Evolutionary conservation across 2,329 filamentous ascomycete genomes (phyloP).

Genomic region (Paraphoma chrysanthemicola): DNA sequence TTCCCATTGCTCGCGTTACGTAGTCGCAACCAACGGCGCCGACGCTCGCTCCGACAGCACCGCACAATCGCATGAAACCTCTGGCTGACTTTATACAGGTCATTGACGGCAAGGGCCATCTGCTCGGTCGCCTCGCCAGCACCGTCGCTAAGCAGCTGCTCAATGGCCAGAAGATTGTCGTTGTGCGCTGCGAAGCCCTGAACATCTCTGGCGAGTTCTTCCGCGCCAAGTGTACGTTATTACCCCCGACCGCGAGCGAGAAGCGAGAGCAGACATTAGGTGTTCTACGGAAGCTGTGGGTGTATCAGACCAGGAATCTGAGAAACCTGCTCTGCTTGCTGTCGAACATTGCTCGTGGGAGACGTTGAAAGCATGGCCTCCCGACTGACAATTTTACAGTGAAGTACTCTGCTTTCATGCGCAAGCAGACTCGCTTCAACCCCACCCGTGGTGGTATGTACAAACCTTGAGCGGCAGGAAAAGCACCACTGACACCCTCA

Average conservation of each 20-base stretch:
- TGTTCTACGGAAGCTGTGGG: slow-evolving; percentile 2
- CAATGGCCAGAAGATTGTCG: slow-evolving; percentile 98
- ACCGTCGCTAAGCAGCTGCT: slow-evolving; percentile 99
- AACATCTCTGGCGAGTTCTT: slow-evolving; percentile 99
- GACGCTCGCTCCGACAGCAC: slow-evolving; percentile 5
- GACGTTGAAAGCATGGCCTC: background rate
- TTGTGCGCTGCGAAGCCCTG: slow-evolving; percentile 97
- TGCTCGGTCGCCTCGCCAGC: slow-evolving; percentile 97
- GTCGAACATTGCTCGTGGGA: slow-evolving; percentile 9
- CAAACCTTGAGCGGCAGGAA: background rate
- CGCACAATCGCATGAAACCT: slow-evolving; percentile 13
- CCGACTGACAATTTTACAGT: slow-evolving; percentile 66
- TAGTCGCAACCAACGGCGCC: slow-evolving; percentile 18
- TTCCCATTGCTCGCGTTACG: slow-evolving; percentile 6
- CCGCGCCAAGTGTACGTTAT: slow-evolving; percentile 97
- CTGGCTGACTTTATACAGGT: slow-evolving; percentile 58
- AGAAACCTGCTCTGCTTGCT: slow-evolving; percentile 15
- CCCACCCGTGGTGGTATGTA: slow-evolving; percentile 95
- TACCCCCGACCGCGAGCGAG: slow-evolving; percentile 21
- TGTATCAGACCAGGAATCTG: background rate
- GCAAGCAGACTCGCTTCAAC: slow-evolving; percentile 99
- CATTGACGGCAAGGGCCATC: slow-evolving; percentile 99
- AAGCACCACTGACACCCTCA: slow-evolving; percentile 47
- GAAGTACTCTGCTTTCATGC: slow-evolving; percentile 99
- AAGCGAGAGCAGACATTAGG: slow-evolving; percentile 17